A percentile compares a stretch with the other conserved stretches of the same genome.
These are phyloP conservation scores for Aureobasidium subglaciale DNA, from an alignment of 2,329 filamentous ascomycete species.

Conservation along the genomic window DNA sequence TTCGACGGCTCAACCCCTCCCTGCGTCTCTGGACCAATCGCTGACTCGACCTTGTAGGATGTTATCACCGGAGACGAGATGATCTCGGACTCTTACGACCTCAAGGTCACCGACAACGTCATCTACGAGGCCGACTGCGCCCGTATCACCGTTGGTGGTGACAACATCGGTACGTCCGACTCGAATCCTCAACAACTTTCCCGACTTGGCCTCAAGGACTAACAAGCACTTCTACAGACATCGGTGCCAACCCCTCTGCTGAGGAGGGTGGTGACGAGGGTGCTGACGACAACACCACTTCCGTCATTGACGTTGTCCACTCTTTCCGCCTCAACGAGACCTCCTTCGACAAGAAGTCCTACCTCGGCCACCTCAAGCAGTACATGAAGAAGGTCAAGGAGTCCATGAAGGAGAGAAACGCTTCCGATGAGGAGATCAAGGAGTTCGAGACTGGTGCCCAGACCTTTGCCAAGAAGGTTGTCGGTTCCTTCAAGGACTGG, in stretches of 20 bases:
- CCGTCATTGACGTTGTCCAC: slow-evolving; percentile 89
- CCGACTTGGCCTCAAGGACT: not conserved
- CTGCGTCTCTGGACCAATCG: slow-evolving; percentile 17
- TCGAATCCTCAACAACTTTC: not conserved
- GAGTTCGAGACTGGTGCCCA: slow-evolving; percentile 72
- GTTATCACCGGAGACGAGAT: slow-evolving; percentile 86
- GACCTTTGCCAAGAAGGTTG: slow-evolving; percentile 73
- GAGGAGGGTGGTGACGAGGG: slow-evolving; percentile 73
- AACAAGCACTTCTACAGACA: slow-evolving; percentile 51
- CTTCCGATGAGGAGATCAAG: slow-evolving; percentile 59
- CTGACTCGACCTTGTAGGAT: slow-evolving; percentile 53
- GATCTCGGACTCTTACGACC: slow-evolving; percentile 87
- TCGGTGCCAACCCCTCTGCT: slow-evolving; percentile 92
- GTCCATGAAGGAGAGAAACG: slow-evolving; percentile 56
- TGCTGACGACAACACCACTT: slow-evolving; percentile 60
- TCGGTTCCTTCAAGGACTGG: slow-evolving; percentile 86
- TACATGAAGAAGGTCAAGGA: slow-evolving; percentile 91
- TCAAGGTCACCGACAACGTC: slow-evolving; percentile 71
- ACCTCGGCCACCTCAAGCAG: slow-evolving; percentile 81
- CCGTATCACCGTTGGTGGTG: slow-evolving; percentile 74
- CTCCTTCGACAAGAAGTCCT: slow-evolving; percentile 79
- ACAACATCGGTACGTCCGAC: slow-evolving; percentile 56
- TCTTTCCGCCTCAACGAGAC: slow-evolving; percentile 82
- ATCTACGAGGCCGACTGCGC: slow-evolving; percentile 87
- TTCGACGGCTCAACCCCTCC: not conserved